Evolutionary conservation across 1,284 basidiomycete genomes (phyloP).

Genomic region (Ceratobasidium sp.): DNA sequence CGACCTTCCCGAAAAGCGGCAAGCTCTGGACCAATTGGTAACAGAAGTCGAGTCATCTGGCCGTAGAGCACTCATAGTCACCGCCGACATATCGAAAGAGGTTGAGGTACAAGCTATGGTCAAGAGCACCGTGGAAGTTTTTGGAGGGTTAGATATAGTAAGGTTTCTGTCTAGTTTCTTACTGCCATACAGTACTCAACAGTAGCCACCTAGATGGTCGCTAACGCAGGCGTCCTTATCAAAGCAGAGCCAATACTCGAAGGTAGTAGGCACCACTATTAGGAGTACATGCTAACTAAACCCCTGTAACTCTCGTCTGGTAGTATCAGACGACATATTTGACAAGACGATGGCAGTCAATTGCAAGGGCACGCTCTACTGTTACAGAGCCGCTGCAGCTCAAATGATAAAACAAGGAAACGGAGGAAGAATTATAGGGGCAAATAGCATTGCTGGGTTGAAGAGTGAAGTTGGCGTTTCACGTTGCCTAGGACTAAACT

Average conservation of each 20-base stretch:
- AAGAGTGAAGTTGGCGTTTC: neutral
- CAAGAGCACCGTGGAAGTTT: constrained; percentile 42
- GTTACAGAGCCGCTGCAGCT: constrained; percentile 60
- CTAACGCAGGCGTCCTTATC: constrained; percentile 53
- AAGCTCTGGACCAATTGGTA: constrained; percentile 50
- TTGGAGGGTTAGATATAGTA: constrained; percentile 48
- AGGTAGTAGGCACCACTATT: neutral
- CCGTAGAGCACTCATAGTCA: constrained; percentile 38
- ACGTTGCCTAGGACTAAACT: neutral
- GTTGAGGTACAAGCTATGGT: constrained; percentile 52
- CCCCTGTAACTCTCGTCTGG: neutral
- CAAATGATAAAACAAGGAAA: constrained; percentile 59
- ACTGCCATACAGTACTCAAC: neutral
- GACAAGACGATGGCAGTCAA: constrained; percentile 57
- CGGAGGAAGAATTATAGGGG: constrained; percentile 61
- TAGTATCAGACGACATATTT: constrained; percentile 25
- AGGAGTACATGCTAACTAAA: neutral
- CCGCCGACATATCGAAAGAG: constrained; percentile 52
- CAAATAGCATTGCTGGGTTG: constrained; percentile 22
- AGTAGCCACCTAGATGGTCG: constrained; percentile 46
- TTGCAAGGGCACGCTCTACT: constrained; percentile 58
- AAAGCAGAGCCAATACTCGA: constrained; percentile 4
- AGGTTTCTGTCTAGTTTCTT: neutral
- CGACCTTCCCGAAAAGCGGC: constrained; percentile 57
- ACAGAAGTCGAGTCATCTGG: constrained; percentile 50